Base-by-base conservation (phyloP, 1,284 basidiomycete species). In the Moesziomyces globuligerus region DNA sequence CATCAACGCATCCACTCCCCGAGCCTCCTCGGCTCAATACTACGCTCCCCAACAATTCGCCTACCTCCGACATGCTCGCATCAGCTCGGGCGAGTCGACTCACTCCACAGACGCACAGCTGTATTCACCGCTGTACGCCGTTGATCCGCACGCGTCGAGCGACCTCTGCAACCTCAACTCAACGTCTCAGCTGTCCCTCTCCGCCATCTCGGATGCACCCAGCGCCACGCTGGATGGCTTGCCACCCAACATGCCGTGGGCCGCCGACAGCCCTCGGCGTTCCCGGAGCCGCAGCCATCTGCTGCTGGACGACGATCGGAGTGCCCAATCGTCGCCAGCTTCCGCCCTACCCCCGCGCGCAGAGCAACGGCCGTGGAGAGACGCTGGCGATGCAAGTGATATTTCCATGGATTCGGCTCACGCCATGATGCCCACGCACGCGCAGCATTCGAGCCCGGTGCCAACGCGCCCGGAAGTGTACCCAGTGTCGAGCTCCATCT, bases 131-230 rank as follows among this genome's bases (percentile, higher is more conserved):
- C 49, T 62, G 1, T 57, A 48, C 17, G 51, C 57, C 3, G 44
- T 61, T 7, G 68, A 71, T 10, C 48, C 61, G 7, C 47, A 48
- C 13, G 37, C 46, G 9, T 37, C 47, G 11, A 48, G 42, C 6
- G 40, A 55, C 17, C 11, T 71, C 5, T 62, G 52, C 41, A 57
- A 48, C 29, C 40, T 71, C 37, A 56, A 53, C 34, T 71, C 68
- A 20, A 71, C 59, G 4, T 71, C 68, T 9, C 68, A 71, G 32
- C 44, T 64, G 7, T 71, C 68, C 9, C 34, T 71, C 3, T 71
- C 68, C 4, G 68, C 21, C 29, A 66, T 71, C 28, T 71, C 68
- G 57, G 68, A 71, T 38, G 61, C 60, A 23, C 67, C 67, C 23
- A 70, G 67, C 32, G 67, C 67, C 1, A 65, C 56, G 3, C 52